A percentile compares a stretch with the other conserved stretches of the same genome.
Conservation (phyloP, 1,284 basidiomycete genomes). For the Trichosporon coremiiforme region DNA sequence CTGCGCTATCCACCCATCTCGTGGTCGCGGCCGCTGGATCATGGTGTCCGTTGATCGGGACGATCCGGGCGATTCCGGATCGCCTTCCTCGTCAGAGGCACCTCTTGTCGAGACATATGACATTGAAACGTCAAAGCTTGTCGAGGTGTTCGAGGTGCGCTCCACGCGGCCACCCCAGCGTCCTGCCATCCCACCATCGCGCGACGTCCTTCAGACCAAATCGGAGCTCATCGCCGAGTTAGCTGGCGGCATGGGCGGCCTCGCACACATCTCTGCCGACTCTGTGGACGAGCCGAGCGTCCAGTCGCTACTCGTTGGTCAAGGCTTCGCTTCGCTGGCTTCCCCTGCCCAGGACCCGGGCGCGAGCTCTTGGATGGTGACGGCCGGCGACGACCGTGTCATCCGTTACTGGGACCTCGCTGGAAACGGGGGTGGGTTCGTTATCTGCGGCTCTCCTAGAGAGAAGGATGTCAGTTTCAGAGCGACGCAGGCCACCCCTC, state of each 20-base stretch:
- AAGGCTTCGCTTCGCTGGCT: conserved; percentile 37
- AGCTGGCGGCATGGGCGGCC: conserved; percentile 27
- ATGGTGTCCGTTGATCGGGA: conserved; percentile 67
- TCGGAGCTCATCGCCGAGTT: conserved; percentile 41
- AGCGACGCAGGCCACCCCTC: conserved; percentile 26
- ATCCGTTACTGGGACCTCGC: conserved; percentile 54
- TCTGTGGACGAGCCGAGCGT: conserved; percentile 28
- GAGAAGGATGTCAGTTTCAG: conserved; percentile 53
- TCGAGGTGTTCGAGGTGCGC: conserved; percentile 53
- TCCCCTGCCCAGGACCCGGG: conserved; percentile 34
- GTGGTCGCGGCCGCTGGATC: conserved; percentile 75
- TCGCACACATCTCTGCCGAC: conserved; percentile 28
- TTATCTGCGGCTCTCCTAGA: conserved; percentile 51
- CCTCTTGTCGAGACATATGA: conserved; percentile 54
- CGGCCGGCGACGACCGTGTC: conserved; percentile 52
- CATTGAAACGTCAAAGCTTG: conserved; percentile 54
- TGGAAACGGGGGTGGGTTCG: conserved; percentile 43
- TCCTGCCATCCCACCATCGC: not conserved
- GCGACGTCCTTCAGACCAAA: conserved; percentile 38
- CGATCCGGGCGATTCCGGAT: conserved; percentile 54
- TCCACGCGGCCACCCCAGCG: conserved; percentile 31
- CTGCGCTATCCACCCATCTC: conserved; percentile 73
- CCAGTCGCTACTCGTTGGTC: conserved; percentile 41
- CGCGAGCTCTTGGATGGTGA: conserved; percentile 41
- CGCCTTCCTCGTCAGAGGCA: not conserved